These are phyloP conservation scores for Pestalotiopsis sp. DNA, from an alignment of 2,329 filamentous ascomycete species.

Conservation along the genomic window DNA sequence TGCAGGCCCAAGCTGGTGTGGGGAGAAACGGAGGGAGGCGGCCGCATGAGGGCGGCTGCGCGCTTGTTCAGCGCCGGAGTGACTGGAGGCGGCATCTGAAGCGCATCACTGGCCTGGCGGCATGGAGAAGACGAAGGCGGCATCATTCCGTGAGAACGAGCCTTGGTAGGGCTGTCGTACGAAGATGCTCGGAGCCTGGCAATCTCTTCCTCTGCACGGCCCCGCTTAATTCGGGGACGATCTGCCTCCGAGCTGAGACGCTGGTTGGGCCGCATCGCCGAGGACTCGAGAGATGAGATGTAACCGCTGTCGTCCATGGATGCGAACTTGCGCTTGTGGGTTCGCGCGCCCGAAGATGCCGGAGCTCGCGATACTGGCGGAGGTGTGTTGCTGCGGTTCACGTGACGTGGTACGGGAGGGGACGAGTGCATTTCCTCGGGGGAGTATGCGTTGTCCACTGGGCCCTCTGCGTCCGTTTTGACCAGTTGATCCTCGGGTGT, in stretches of 20 bases:
- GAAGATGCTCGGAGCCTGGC: conserved; percentile 89
- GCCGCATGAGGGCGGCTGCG: conserved; percentile 47
- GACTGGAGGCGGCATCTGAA: conserved; percentile 72
- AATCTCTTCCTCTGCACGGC: conserved; percentile 94
- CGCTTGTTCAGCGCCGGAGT: conserved; percentile 86
- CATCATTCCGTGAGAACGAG: conserved; percentile 54
- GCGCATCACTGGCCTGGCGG: conserved; percentile 53
- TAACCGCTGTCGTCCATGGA: conserved; percentile 91
- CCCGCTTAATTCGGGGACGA: conserved; percentile 80
- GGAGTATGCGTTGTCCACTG: conserved; percentile 63
- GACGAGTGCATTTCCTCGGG: conserved; percentile 82
- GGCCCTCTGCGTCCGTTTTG: conserved; percentile 43
- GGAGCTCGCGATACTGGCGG: conserved; percentile 67
- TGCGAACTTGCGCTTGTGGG: conserved; percentile 75
- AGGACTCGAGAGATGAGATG: conserved; percentile 94
- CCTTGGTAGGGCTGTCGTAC: conserved; percentile 85
- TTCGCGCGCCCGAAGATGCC: conserved; percentile 65
- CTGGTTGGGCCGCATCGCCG: conserved; percentile 73
- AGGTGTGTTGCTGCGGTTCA: conserved; percentile 71
- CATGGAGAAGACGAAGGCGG: conserved; percentile 71
- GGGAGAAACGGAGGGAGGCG: conserved; percentile 80
- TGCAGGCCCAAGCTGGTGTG: conserved; percentile 91
- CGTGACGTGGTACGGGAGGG: conserved; percentile 73
- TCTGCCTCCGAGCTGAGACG: conserved; percentile 78
- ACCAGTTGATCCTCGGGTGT: conserved; percentile 55